Evolutionary conservation across 352 stramenopile species (phyloP).

Genomic region (Phytophthora chlamydospora): DNA sequence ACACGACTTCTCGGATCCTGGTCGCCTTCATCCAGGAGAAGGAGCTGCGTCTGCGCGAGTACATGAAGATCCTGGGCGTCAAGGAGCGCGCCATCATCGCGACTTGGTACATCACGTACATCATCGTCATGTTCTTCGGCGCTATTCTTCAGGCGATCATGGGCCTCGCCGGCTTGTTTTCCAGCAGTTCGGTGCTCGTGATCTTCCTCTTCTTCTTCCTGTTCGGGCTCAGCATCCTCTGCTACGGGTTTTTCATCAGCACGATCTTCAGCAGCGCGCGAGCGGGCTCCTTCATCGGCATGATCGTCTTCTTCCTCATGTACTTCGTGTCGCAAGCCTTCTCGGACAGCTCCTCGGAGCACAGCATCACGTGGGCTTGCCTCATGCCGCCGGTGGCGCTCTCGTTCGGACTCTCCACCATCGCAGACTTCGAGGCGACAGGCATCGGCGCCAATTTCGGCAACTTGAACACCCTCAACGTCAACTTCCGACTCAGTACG

Average conservation of each 20-base stretch:
- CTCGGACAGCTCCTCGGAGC: constrained; percentile 20
- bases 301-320: constrained; percentile 89
- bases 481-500: constrained; percentile 66
- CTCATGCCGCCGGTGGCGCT: constrained; percentile 67
- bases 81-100: constrained; percentile 66
- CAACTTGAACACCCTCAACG: constrained; percentile 42
- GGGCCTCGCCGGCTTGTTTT: constrained; percentile 46
- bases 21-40: constrained; percentile 89
- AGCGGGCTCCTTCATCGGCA: constrained; percentile 62
- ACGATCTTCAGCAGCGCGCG: constrained; percentile 78
- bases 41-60: constrained; percentile 86
- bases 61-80: constrained; percentile 92
- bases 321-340: constrained; percentile 68
- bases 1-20: constrained; percentile 81
- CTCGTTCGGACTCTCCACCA: constrained; percentile 56
- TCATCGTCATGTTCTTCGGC: constrained; percentile 75
- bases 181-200: constrained; percentile 45
- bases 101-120: constrained; percentile 89
- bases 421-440: constrained; percentile 51
- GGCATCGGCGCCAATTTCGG: constrained; percentile 46
- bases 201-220: constrained; percentile 85
- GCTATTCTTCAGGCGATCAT: constrained; percentile 57
- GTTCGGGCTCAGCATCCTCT: constrained; percentile 53
- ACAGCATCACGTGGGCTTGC: constrained; percentile 47
- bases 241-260: constrained; percentile 54